Evolutionary conservation across 2,329 filamentous ascomycete genomes (phyloP).

Genomic region (Pezicula rhizophila): DNA sequence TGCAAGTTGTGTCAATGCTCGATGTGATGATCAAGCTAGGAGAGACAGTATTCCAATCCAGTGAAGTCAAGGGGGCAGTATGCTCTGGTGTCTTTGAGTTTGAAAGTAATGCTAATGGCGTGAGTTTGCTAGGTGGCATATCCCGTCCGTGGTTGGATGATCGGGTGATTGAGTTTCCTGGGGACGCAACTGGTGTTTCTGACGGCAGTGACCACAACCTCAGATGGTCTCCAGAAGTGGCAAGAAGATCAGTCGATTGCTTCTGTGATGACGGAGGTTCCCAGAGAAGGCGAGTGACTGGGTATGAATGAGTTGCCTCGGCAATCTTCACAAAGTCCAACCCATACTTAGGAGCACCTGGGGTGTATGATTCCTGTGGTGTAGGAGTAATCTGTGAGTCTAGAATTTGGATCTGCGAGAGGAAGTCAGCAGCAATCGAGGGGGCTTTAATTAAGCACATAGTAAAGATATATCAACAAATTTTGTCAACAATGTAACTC

Average conservation of each 20-base stretch:
- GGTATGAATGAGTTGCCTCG: constrained; percentile 96
- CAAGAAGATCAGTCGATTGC: constrained; percentile 88
- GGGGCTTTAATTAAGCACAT: too few relatives aligned
- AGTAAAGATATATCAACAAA: neutral
- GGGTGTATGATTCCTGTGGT: constrained; percentile 59
- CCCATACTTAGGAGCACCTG: constrained; percentile 65
- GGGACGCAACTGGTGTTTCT: constrained; percentile 46
- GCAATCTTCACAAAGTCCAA: constrained; percentile 91
- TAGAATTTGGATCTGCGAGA: constrained; percentile 82
- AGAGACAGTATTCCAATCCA: constrained; percentile 97
- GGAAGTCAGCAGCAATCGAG: constrained; percentile 10
- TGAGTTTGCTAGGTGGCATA: constrained; percentile 69
- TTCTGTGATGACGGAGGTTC: constrained; percentile 93
- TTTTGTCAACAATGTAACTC: constrained; percentile 27
- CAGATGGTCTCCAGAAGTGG: constrained; percentile 91
- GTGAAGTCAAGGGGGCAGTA: constrained; percentile 88
- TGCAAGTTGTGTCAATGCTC: constrained; percentile 98
- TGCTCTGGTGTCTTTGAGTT: constrained; percentile 99
- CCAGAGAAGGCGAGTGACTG: constrained; percentile 91
- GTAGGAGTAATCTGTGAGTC: constrained; percentile 76
- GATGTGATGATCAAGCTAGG: constrained; percentile 97
- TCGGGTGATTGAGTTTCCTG: constrained; percentile 63
- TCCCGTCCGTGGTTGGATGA: constrained; percentile 53
- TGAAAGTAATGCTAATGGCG: constrained; percentile 84
- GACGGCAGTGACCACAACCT: constrained; percentile 87